Base-by-base conservation (phyloP, 495 filamentous ascomycete species). In the Bathelium albidoporum region DNA sequence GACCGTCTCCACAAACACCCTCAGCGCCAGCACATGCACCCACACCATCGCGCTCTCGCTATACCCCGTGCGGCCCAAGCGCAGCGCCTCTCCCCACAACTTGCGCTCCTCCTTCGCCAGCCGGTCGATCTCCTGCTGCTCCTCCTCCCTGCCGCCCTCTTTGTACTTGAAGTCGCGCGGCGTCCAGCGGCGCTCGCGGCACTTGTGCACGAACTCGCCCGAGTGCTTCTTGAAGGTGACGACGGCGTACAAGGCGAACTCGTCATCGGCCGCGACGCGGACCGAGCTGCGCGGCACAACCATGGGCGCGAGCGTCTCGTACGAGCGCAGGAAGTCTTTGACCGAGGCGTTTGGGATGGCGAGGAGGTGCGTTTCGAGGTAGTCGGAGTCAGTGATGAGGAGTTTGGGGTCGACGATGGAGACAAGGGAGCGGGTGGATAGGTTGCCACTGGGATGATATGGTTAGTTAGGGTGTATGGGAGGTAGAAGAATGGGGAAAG, bases 1-100 rank as follows among this genome's bases (percentile, higher is more conserved):
- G 22, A 97, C 92, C 12, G 91, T 96, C 81, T 98, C 94, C 22
- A 98, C 94, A 74, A 97, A 98, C 41, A 98, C 91, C 49, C 94
- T 80, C 66, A 98, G 77, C 4, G 92, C 87, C 71, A 97, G 79
- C 18, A 94, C 89, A 73, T 97, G 95, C 12, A 91, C 79, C 92
- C 90, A 95, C 62, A 91, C 87, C 91, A 96, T 96, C 64, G 95
- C 90, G 58, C 85, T 85, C 74, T 98, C 95, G 68, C 91, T 91
- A 83, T 93, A 97, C 31, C 89, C 90, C 24, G 89, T 95, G 65
- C 90, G 80, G 9, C 86, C 90, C 58, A 96, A 78, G 59, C 90
- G 79, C 70, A 98, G 73, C n/a, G 91, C 91, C 76, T 97, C 91
- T 2, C 88, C 89, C 85, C 89, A 94, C 2, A 95, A 76, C 76